A percentile compares a stretch with the other conserved stretches of the same genome.
Conservation (phyloP, 352 stramenopile species). For the Globisporangium paroecandrum region DNA sequence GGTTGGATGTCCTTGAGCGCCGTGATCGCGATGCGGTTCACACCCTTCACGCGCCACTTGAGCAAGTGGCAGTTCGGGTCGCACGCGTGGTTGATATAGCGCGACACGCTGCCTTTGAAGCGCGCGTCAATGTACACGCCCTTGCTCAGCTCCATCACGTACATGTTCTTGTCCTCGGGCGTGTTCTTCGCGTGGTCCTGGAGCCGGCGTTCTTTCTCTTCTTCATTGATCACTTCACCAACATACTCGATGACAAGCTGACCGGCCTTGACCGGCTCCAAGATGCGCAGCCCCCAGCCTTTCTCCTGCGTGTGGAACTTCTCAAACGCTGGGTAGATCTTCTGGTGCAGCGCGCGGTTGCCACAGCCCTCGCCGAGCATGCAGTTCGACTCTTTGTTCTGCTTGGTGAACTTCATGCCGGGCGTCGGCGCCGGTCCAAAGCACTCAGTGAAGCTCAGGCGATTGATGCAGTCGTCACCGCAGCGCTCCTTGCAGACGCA, state of each 20-base stretch:
- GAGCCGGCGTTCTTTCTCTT: conserved; percentile 87
- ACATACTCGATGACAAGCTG: conserved; percentile 94
- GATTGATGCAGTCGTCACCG: conserved; percentile 93
- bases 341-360: conserved; percentile 88
- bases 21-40: conserved; percentile 92
- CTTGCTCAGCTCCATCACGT: conserved; percentile 92
- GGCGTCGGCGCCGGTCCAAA: conserved; percentile 65
- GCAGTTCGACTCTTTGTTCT: conserved; percentile 88
- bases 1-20: conserved; percentile 85
- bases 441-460: conserved; percentile 91
- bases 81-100: conserved; percentile 98
- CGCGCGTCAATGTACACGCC: conserved; percentile 95
- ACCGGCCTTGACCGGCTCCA: conserved; percentile 78
- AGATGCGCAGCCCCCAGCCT: conserved; percentile 87
- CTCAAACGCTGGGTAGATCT: conserved; percentile 67
- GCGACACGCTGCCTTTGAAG: conserved; percentile 90
- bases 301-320: conserved; percentile 84
- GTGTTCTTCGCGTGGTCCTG: conserved; percentile 79
- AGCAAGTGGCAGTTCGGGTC: conserved; percentile 94
- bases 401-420: conserved; percentile 67
- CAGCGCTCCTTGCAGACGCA: conserved; percentile 79
- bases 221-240: conserved; percentile 93
- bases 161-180: conserved; percentile 95
- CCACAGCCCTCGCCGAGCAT: conserved; percentile 86
- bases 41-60: conserved; percentile 93